phyloP scores from a whole-genome alignment of 2,329 filamentous ascomycete genomes.

The Fusarium illudens region DNA sequence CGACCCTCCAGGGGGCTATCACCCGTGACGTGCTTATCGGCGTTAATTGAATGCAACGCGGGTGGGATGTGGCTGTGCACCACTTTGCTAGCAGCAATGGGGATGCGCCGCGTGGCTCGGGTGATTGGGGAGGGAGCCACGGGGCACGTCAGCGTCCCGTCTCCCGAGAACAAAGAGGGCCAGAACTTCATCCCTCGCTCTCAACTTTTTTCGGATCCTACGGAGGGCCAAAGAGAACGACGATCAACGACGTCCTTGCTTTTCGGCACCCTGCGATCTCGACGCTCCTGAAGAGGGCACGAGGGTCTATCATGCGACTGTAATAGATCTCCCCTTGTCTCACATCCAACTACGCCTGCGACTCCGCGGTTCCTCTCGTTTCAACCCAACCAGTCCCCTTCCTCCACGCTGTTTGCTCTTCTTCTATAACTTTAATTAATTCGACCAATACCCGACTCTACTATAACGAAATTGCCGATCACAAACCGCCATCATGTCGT shows the following conservation, averaged over 20 bases:
- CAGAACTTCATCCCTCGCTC: conserved; percentile 24
- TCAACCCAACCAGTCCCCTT: conserved; percentile 18
- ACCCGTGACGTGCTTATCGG: conserved; percentile 19
- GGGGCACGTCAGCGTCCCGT: conserved; percentile 38
- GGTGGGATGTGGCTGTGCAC: conserved; percentile 33
- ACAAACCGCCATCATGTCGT: conserved; percentile 66
- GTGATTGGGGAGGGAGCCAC: conserved; percentile 34
- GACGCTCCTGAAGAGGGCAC: conserved; percentile 11
- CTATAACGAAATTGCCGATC: not conserved
- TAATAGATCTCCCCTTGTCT: conserved; percentile 10
- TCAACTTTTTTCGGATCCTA: conserved; percentile 12
- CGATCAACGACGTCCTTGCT: not conserved
- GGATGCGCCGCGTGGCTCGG: conserved; percentile 27
- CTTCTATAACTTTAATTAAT: not conserved
- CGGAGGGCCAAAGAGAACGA: conserved; percentile 11
- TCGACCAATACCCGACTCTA: conserved; percentile 6
- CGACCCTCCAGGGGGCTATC: not conserved
- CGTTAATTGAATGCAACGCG: conserved; percentile 28
- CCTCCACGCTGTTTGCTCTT: not conserved
- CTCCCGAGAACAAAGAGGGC: conserved; percentile 29
- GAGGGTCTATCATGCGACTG: conserved; percentile 30
- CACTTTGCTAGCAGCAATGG: not conserved
- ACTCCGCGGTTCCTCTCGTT: conserved; percentile 28
- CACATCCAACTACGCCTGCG: conserved; percentile 16
- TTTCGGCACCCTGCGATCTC: conserved; percentile 6